These are phyloP conservation scores for Hyphodiscus sp. DNA, from an alignment of 2,329 filamentous ascomycete species.

Conservation along the genomic window DNA sequence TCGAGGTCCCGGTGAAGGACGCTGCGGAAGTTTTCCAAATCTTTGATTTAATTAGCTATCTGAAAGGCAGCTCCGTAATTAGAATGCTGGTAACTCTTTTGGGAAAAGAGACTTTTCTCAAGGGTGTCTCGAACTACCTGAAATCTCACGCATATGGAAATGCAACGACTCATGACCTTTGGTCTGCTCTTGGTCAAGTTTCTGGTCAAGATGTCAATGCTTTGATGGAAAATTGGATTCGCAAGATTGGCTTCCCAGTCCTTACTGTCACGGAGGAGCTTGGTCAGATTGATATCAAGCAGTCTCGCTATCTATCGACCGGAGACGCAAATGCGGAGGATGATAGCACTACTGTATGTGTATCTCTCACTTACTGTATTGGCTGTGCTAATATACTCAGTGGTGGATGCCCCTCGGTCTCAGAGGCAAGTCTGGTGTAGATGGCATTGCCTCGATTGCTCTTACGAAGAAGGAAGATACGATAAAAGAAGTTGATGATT, in stretches of 20 bases:
- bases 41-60: conserved; percentile 93
- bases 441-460: conserved; percentile 57
- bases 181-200: conserved; percentile 79
- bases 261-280: conserved; percentile 79
- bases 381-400: not conserved
- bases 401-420: conserved; percentile 96
- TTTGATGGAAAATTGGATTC: conserved; percentile 94
- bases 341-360: conserved; percentile 60
- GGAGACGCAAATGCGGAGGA: conserved; percentile 89
- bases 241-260: conserved; percentile 90
- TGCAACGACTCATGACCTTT: conserved; percentile 86
- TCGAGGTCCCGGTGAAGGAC: conserved; percentile 90
- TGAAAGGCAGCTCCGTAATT: conserved; percentile 94
- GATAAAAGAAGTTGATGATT: conserved; percentile 64
- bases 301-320: conserved; percentile 84
- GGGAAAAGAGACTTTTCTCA: conserved; percentile 79
- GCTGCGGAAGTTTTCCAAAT: conserved; percentile 96
- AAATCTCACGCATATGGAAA: conserved; percentile 83
- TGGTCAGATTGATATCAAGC: conserved; percentile 73
- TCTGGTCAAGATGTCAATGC: conserved; percentile 79
- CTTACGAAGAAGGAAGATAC: conserved; percentile 72
- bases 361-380: not conserved
- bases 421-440: conserved; percentile 63
- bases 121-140: conserved; percentile 84
- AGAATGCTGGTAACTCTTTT: conserved; percentile 93